Base-by-base conservation (phyloP, 331 rosid genomes). In the Quercus phellos region DNA sequence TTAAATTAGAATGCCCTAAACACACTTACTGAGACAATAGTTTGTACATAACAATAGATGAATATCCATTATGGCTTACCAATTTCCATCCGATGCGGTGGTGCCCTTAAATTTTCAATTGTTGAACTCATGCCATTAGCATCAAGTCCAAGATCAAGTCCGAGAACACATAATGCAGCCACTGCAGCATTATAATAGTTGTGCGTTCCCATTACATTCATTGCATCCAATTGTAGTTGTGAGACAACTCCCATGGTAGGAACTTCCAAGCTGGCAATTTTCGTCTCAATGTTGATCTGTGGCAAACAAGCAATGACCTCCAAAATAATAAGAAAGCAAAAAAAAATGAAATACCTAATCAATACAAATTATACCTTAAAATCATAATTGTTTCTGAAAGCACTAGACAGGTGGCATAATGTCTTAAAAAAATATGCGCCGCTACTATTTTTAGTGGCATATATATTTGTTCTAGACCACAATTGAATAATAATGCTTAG, bases 71-170 rank as follows among this genome's bases (percentile, higher is more conserved):
- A 58, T 60, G n/a, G 68, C 35, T 82, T 17, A 82, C 85, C 76
- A 73, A 72, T 82, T 73, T 82, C 76, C 82, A 82, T 82, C 34
- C 82, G 85, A 38, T 82, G 85, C 67, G 80, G 82, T 46, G 79
- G 85, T 27, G 75, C 26, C 74, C 67, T 72, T 70, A 82, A 68
- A 6, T 46, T 73, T 56, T 69, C 82, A 68, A 82, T 63, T 55
- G 82, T 43, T 73, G 79, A 63, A 77, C 79, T 74, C 17, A 82
- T 32, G 3, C 35, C 72, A 43, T 32, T 67, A 67, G 74, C 51
- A 78, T 77, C 76, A 56, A 82, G 30, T 73, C 79, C 85, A 51
- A 75, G 63, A 72, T 66, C 30, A 26, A 82, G 75, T 30, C 82
- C 82, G 6, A 77, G 64, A 77, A 77, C 14, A 55, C 79, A 82